These are phyloP conservation scores for Spencermartinsiella ligniputridi DNA, from an alignment of 1,139 yeast species.

Conservation along the genomic window DNA sequence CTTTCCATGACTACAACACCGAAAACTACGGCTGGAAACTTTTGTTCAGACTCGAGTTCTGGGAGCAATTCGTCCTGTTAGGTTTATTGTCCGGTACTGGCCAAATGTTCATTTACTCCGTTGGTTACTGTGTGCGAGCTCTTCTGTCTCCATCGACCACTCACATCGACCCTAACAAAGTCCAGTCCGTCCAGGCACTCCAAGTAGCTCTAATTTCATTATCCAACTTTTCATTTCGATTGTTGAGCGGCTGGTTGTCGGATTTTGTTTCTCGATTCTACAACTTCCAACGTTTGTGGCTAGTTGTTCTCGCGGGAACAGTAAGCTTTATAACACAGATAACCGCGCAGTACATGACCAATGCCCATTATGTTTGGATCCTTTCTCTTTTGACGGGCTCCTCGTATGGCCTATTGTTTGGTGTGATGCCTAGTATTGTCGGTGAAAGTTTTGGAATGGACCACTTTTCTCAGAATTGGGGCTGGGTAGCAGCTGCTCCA, in stretches of 20 bases:
- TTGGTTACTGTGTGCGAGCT: conserved; percentile 64
- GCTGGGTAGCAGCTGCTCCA: conserved; percentile 44
- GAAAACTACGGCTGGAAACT: conserved; percentile 11
- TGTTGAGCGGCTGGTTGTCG: conserved; percentile 59
- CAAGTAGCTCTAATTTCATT: conserved; percentile 68
- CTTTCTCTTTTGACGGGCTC: conserved; percentile 58
- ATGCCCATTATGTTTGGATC: conserved; percentile 39
- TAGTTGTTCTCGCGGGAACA: conserved; percentile 48
- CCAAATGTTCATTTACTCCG: conserved; percentile 67
- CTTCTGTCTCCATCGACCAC: conserved; percentile 15
- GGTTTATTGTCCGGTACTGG: conserved; percentile 66
- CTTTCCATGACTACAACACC: not conserved
- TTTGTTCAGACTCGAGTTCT: conserved; percentile 26
- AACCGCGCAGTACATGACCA: conserved; percentile 20
- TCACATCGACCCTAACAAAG: conserved; percentile 11
- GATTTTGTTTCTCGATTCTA: conserved; percentile 51
- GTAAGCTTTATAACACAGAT: conserved; percentile 22
- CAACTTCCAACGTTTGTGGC: conserved; percentile 63
- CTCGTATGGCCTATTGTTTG: conserved; percentile 71
- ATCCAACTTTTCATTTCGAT: conserved; percentile 58
- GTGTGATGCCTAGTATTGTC: conserved; percentile 70
- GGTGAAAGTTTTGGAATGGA: conserved; percentile 69
- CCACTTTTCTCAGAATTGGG: conserved; percentile 76
- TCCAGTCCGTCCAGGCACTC: conserved; percentile 52
- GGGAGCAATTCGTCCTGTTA: conserved; percentile 41